These are phyloP conservation scores for Amniculicola lignicola DNA, from an alignment of 495 filamentous ascomycete species.

Conservation along the genomic window DNA sequence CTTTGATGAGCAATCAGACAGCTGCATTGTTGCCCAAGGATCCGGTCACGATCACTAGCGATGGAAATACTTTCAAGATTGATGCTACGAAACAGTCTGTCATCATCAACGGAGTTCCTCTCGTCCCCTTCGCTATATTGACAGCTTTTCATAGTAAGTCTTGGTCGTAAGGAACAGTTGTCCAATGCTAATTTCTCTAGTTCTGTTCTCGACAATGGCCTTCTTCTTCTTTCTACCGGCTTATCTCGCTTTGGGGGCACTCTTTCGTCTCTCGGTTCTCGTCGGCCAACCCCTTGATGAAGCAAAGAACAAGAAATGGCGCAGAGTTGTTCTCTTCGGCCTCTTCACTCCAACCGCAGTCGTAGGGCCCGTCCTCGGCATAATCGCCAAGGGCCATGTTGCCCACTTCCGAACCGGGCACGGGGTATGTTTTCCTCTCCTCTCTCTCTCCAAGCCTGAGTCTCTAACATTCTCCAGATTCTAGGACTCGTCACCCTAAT, in stretches of 20 bases:
- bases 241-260: constrained; percentile 11
- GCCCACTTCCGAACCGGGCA: constrained; percentile 5
- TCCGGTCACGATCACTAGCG: constrained; percentile 7
- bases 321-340: constrained; percentile 1
- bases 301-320: constrained; percentile 13
- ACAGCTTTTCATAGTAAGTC: constrained; percentile 12
- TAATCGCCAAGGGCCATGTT: constrained; percentile 8
- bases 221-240: constrained; percentile 18
- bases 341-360: constrained; percentile 3
- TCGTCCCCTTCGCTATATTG: neutral
- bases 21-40: constrained; percentile 11
- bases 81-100: neutral
- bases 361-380: constrained; percentile 2
- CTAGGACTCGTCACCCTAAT: constrained; percentile 9
- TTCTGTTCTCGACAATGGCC: neutral
- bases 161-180: neutral
- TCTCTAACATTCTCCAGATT: neutral
- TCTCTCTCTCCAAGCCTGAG: neutral
- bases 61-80: constrained; percentile 15
- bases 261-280: constrained; percentile 3
- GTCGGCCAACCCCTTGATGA: constrained; percentile 3
- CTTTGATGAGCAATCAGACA: constrained; percentile 4
- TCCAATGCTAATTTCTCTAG: neutral
- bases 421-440: neutral
- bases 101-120: constrained; percentile 9